A percentile compares a stretch with the other conserved stretches of the same genome.
These are phyloP conservation scores for Capronia americana DNA, from an alignment of 2,329 filamentous ascomycete genomes.

Conservation along the genomic window DNA sequence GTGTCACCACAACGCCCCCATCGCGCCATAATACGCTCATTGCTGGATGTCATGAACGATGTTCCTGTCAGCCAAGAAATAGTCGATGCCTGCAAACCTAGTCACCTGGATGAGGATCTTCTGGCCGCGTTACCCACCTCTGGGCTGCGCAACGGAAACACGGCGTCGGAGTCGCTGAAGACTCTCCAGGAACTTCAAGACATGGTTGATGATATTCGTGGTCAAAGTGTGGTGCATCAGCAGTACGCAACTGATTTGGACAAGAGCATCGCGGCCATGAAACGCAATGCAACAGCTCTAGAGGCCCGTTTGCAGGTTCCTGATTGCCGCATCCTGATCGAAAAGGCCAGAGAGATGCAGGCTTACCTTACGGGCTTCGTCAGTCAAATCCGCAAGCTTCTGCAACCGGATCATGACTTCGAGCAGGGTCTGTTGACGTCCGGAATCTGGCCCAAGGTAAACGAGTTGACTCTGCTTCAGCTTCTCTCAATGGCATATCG, in stretches of 20 bases:
- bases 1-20: not conserved
- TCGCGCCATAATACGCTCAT: not conserved
- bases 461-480: slow-evolving; percentile 37
- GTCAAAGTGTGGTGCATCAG: not conserved
- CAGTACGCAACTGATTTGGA: slow-evolving; percentile 14
- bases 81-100: slow-evolving; percentile 15
- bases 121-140: not conserved
- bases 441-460: slow-evolving; percentile 38
- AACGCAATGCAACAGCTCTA: not conserved
- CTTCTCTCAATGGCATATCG: slow-evolving; percentile 38
- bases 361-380: slow-evolving; percentile 16
- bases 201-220: slow-evolving; percentile 17
- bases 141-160: not conserved
- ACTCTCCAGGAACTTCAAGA: slow-evolving; percentile 18
- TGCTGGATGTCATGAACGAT: slow-evolving; percentile 20
- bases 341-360: slow-evolving; percentile 15
- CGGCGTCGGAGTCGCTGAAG: not conserved
- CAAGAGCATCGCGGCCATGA: slow-evolving; percentile 17
- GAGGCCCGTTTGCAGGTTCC: slow-evolving; percentile 8
- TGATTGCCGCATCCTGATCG: not conserved
- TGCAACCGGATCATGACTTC: slow-evolving; percentile 10
- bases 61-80: not conserved
- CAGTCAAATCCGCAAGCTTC: not conserved
- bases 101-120: slow-evolving; percentile 23
- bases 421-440: slow-evolving; percentile 14